Conservation (phyloP, 257 asterid genomes). For the Striga asiatica region DNA sequence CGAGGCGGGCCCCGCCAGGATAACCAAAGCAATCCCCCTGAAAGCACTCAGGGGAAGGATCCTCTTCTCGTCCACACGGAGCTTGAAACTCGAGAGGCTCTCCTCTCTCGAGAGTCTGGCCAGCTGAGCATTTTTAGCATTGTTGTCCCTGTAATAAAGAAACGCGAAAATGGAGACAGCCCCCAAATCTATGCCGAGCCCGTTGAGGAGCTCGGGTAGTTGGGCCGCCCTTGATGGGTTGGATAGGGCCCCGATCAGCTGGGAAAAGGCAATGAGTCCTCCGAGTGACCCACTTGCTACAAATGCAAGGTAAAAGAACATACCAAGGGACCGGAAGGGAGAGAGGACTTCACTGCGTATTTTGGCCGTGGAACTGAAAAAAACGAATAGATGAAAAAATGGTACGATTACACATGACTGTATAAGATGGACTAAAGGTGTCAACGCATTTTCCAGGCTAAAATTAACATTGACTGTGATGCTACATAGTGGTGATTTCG, state of each 20-base stretch:
- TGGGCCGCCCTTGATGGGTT: conserved; percentile 64
- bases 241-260: conserved; percentile 54
- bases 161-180: conserved; percentile 68
- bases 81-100: conserved; percentile 66
- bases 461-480: no score
- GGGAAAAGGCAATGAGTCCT: conserved; percentile 60
- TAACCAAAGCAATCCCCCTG: conserved; percentile 84
- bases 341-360: conserved; percentile 87
- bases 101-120: conserved; percentile 85
- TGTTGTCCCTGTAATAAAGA: conserved; percentile 73
- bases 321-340: conserved; percentile 81
- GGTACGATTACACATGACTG: no score
- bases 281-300: conserved; percentile 81
- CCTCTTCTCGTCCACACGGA: conserved; percentile 66
- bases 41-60: conserved; percentile 56
- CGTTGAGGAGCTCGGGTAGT: conserved; percentile 51
- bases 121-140: conserved; percentile 65
- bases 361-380: conserved; percentile 72
- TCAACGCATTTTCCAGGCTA: no score
- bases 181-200: conserved; percentile 66
- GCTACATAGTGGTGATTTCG: no score
- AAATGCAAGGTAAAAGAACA: conserved; percentile 88
- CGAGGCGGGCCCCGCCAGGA: conserved; percentile 70
- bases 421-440: no score
- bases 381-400: no score